phyloP scores from a whole-genome alignment of 164 flowering plant species.

The Liriodendron chinense region DNA sequence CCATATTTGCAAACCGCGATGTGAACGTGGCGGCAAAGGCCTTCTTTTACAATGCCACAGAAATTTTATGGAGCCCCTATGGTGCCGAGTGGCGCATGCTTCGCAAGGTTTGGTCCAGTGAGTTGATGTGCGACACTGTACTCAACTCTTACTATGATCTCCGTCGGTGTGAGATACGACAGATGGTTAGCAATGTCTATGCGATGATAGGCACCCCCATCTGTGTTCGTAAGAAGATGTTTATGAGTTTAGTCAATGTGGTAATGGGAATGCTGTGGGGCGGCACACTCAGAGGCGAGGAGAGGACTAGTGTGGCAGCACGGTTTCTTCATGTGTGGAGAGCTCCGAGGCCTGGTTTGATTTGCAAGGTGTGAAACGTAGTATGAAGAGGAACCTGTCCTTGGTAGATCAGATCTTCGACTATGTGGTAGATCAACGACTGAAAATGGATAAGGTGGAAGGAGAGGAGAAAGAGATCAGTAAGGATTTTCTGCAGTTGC shows the following conservation, averaged over 20 bases:
- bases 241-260: constrained; percentile 37
- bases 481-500: constrained; percentile 7
- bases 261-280: constrained; percentile 57
- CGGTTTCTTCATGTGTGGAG: constrained; percentile 34
- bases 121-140: constrained; percentile 28
- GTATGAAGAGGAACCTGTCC: constrained; percentile 13
- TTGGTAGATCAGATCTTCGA: constrained; percentile 35
- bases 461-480: background rate
- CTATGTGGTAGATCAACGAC: background rate
- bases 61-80: constrained; percentile 39
- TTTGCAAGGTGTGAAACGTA: constrained; percentile 41
- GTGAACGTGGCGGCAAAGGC: constrained; percentile 24
- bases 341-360: constrained; percentile 44
- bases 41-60: constrained; percentile 31
- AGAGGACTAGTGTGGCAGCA: constrained; percentile 26
- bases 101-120: constrained; percentile 40
- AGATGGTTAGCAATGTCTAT: constrained; percentile 20
- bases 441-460: background rate
- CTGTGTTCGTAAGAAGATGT: constrained; percentile 41
- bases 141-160: constrained; percentile 34
- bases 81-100: constrained; percentile 47
- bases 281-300: constrained; percentile 30
- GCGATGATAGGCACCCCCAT: constrained; percentile 26
- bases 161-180: constrained; percentile 33
- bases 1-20: constrained; percentile 42